Base-by-base conservation (phyloP, 805 yeast genomes). In the Teunomyces lycoperdinae region DNA sequence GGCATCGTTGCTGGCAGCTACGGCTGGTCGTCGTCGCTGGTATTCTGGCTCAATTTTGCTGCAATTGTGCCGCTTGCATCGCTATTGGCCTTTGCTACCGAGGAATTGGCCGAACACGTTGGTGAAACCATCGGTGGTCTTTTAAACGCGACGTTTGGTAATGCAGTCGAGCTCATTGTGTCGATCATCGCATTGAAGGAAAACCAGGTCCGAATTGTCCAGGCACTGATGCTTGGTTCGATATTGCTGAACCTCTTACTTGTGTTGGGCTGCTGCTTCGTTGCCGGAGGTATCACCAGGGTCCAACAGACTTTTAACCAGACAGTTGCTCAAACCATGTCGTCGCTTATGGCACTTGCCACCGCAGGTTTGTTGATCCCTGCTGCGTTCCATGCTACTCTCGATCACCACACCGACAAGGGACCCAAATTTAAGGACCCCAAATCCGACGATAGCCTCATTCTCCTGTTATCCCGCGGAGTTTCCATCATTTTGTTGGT, bases 291-390 rank as follows among this genome's bases (percentile, higher is more conserved):
- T 13, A 79, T 84, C 64, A 85, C 87, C 55, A 80, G 94, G 53
- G 76, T 85, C 32, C 94, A 87, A 65, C 98, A 94, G 67, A 78
- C 78, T 1, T 94, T 94, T 72, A 90, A 90, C 73, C 96, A 88
- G 68, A 92, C 98, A 0, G 97, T 91, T 6, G 99, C 99, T 4
- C 98, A 94, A 69, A 91, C 98, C 6, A 94, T 94, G 99, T 81
- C 90, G 30, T 90, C 97, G 1, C 76, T 94, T 54, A 80, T 94
- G 82, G 96, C 96, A 1, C 82, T 94, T 48, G 88, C 97, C 2
- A 84, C 94, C 42, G 85, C 94, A 33, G 91, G 96, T 1, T 76
- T 94, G 58, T 69, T 94, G 61, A 84, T 94, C 44, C 99, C 99
- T 2, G 98, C 99, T 3, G 97, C 98, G 0, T 94, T 92, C 79